phyloP scores from a whole-genome alignment of 805 yeast species.

The Kregervanrija fluxuum region DNA sequence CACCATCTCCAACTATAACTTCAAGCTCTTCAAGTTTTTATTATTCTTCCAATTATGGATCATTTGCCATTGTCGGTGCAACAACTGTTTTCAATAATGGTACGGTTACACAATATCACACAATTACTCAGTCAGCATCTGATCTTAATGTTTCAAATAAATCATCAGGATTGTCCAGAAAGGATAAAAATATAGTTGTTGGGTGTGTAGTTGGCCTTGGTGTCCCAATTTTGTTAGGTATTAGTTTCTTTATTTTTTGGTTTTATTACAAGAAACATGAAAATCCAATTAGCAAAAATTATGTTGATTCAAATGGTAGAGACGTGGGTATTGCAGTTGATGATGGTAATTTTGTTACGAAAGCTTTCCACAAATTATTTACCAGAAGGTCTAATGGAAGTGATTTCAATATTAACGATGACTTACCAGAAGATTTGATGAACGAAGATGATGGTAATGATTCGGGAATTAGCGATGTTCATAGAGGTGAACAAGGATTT shows the following conservation, averaged over 20 bases:
- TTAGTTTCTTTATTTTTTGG: slow-evolving; percentile 10
- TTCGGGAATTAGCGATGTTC: slow-evolving; percentile 5
- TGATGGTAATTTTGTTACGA: slow-evolving; percentile 18
- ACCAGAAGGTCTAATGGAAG: slow-evolving; percentile 11
- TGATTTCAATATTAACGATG: slow-evolving; percentile 19
- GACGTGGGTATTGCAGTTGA: slow-evolving; percentile 24
- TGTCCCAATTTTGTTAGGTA: slow-evolving; percentile 44
- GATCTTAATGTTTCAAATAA: slow-evolving; percentile 16
- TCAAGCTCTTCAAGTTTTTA: too few species aligned
- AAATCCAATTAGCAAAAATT: slow-evolving; percentile 16
- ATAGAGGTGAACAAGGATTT: slow-evolving; percentile 22
- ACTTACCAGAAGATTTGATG: slow-evolving; percentile 9
- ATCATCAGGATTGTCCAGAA: slow-evolving; percentile 38
- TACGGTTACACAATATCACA: slow-evolving; percentile 12
- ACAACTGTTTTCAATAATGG: slow-evolving; percentile 18
- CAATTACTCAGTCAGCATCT: slow-evolving; percentile 18
- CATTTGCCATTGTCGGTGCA: slow-evolving; percentile 11
- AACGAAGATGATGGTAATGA: slow-evolving; percentile 12
- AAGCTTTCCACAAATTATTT: slow-evolving; percentile 7
- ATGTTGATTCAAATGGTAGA: slow-evolving; percentile 29
- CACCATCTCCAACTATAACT: slow-evolving; percentile 1
- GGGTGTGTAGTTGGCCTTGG: slow-evolving; percentile 72
- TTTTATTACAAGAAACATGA: slow-evolving; percentile 14
- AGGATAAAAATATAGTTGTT: slow-evolving; percentile 43
- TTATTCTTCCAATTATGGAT: slow-evolving; percentile 12